Evolutionary conservation across 2,329 filamentous ascomycete species (phyloP).

Genomic region (Dichotomopilus funicola): DNA sequence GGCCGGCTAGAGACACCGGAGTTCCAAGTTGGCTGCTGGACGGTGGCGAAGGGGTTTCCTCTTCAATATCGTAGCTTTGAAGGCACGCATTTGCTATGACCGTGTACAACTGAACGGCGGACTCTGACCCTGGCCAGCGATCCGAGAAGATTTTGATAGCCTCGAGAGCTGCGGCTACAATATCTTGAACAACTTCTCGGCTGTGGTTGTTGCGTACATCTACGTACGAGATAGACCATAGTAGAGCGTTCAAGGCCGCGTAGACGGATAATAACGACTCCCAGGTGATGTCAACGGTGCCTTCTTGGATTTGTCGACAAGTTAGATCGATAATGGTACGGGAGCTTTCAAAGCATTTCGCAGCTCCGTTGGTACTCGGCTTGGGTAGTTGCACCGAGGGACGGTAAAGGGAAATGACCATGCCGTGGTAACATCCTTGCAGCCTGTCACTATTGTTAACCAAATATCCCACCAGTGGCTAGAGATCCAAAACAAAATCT

Average conservation of each 20-base stretch:
- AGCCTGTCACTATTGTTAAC: conserved; percentile 44
- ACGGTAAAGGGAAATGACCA: conserved; percentile 80
- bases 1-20: conserved; percentile 43
- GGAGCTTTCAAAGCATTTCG: conserved; percentile 76
- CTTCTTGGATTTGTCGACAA: conserved; percentile 68
- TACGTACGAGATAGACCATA: conserved; percentile 86
- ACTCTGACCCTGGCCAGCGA: conserved; percentile 84
- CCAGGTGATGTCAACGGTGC: conserved; percentile 83
- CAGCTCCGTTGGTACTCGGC: conserved; percentile 71
- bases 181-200: conserved; percentile 67
- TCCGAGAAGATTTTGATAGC: conserved; percentile 75
- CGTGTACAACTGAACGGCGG: conserved; percentile 78
- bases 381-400: conserved; percentile 88
- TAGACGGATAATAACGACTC: conserved; percentile 85
- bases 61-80: conserved; percentile 70
- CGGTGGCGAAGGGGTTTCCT: conserved; percentile 34
- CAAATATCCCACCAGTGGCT: no score
- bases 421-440: conserved; percentile 68
- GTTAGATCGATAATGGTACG: conserved; percentile 76
- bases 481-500: conserved; percentile 25
- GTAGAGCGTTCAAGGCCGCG: conserved; percentile 82
- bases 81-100: conserved; percentile 80
- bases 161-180: conserved; percentile 69
- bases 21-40: conserved; percentile 34
- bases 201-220: conserved; percentile 69